Base-by-base conservation (phyloP, 352 stramenopile genomes). In the Phytophthora aleatoria region DNA sequence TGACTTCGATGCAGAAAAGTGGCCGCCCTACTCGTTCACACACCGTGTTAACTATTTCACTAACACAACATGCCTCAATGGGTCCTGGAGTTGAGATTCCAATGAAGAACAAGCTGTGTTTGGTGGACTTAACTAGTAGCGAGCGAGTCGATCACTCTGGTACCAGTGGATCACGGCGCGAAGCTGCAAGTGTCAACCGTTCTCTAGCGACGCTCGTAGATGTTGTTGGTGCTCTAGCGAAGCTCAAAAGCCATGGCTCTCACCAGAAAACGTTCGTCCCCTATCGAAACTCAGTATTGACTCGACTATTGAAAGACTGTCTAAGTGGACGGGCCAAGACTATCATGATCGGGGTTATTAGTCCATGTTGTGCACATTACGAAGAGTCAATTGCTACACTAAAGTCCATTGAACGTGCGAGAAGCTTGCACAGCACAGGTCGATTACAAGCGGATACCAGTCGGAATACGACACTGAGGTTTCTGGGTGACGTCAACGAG, bases 281-380 rank as follows among this genome's bases (percentile, higher is more conserved):
- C 1, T 97, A 97, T 50, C 81, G 91, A 24, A 97, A 97, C 62
- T 96, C 87, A 12, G 80, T 96, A 16, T 71, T 97, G 24, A 97
- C 90, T 7, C 66, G 89, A 3, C 50, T 95, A 36, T 67, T 95
- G 24, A 93, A 94, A 41, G 78, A 94, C 49, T 87, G 79, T 50
- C 74, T 97, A 2, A 88, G 86, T 38, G 86, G 89, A 2, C 92
- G 95, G 38, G 79, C 87, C 27, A 87, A 87, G 36, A 94, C 85
- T 0, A 80, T 95, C 10, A 94, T 97, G 74, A 81, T 97, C n/a
- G 90, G 88, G n/a, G 75, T 79, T 2, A 88, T 96, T 57, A 95
- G 86, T 53, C 90, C 90, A 3, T 93, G 84, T 39, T 90, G 86
- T 31, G 68, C 75, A 3, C 86, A 97, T 60, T 96, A 93, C 42